These are phyloP conservation scores for Fusarium nanum DNA, from an alignment of 2,329 filamentous ascomycete species.

Conservation along the genomic window DNA sequence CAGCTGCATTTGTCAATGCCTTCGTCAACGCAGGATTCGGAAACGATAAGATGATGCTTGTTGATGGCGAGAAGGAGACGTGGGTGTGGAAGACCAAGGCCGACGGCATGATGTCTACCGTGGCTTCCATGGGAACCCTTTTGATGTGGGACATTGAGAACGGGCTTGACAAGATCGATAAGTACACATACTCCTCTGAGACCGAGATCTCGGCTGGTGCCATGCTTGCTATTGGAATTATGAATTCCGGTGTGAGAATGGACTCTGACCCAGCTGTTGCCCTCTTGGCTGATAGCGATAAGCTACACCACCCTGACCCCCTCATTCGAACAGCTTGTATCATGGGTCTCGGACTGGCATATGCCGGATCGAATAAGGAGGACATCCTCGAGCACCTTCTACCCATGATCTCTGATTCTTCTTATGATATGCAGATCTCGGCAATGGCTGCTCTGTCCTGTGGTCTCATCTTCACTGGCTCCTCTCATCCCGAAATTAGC, in stretches of 20 bases:
- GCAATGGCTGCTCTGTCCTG: constrained; percentile 94
- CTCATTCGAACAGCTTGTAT: constrained; percentile 85
- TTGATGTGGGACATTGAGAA: constrained; percentile 94
- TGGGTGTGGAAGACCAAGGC: constrained; percentile 99
- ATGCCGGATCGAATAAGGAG: constrained; percentile 93
- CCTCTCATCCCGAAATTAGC: constrained; percentile 89
- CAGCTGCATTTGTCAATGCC: constrained; percentile 94
- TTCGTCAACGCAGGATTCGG: constrained; percentile 97
- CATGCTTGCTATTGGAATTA: constrained; percentile 91
- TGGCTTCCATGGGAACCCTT: constrained; percentile 91
- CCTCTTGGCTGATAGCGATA: constrained; percentile 82
- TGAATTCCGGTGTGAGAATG: constrained; percentile 90
- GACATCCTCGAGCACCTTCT: constrained; percentile 87
- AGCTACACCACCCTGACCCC: constrained; percentile 81
- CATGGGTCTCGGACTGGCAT: constrained; percentile 95
- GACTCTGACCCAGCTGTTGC: constrained; percentile 93
- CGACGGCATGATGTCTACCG: constrained; percentile 96
- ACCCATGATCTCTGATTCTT: constrained; percentile 87
- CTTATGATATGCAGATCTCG: constrained; percentile 91
- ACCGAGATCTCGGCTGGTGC: constrained; percentile 88
- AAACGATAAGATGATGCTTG: constrained; percentile 97
- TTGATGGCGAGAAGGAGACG: constrained; percentile 85
- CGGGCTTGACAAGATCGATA: constrained; percentile 93
- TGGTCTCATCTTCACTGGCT: constrained; percentile 92
- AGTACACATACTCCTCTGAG: constrained; percentile 88